Evolutionary conservation across 768 basidiomycete genomes (phyloP), one percentile per base, ranked within the genome.

Genomic region (Mycena sanguinolenta): DNA sequence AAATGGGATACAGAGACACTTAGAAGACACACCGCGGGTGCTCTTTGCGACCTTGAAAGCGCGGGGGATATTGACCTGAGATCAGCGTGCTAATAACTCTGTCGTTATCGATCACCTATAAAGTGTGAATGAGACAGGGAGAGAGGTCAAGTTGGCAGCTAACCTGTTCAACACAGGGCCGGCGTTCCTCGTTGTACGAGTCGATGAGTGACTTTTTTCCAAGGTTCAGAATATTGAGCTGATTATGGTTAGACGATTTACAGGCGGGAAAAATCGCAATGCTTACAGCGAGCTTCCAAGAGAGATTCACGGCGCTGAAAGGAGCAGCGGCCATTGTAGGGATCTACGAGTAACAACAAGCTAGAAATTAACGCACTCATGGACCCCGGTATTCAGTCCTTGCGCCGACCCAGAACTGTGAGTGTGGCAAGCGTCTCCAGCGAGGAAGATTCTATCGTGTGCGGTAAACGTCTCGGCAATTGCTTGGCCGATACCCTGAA

Each of bases 391-490:
- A 58, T 75, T 75, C 49, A 75, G 63, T 2, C 74, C 74, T 52
- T 75, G 74, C 3, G 74, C 74, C 13, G 72, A 73, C 19, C 74
- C 74, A 42, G 69, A 71, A 38, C 72, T 73, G 58, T 75, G 74
- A 4, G 74, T 75, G 49, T 75, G 74, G 30, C 74, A 75, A n/a
- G 74, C 74, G 55, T 75, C 74, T 32, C 74, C 74, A 39, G 74
- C 74, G 6, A 75, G 69, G 67, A 75, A 73, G 21, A 75, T 53
- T 32, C 74, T 61, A n/a, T 73, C 61, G 4, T 73, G 54, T 19
- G 53, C 34, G 21, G 21, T 60, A 42, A 75, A 75, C 2, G 74
- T 68, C 34, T 71, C 71, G 27, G 74, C 74, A 7, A 73, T 71
- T 4, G 71, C 65, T 57, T 75, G 74, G 10, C 74, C 74, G 58